phyloP scores from a whole-genome alignment of 176 grass and related monocot genomes.

The Phragmites australis region DNA sequence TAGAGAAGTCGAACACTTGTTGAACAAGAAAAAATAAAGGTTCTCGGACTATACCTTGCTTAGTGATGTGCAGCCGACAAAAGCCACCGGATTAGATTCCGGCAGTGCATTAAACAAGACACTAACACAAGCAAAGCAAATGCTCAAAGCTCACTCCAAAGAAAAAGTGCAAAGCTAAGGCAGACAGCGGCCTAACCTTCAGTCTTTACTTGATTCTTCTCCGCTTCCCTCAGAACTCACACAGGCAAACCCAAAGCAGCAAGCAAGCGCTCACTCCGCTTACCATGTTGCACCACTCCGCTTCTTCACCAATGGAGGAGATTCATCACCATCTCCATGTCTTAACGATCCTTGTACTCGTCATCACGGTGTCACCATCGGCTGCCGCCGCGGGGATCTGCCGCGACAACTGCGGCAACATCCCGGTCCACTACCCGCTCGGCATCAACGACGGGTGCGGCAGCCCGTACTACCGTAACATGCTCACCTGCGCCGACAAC shows the following conservation, averaged over 20 bases:
- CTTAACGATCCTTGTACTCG: conserved; percentile 1
- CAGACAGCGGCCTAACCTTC: not conserved
- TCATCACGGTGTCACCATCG: not conserved
- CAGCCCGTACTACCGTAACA: conserved; percentile 90
- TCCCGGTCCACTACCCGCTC: conserved; percentile 75
- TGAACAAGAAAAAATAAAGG: no score
- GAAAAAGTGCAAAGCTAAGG: conserved; percentile 24
- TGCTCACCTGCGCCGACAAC: conserved; percentile 70
- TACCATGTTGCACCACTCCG: not conserved
- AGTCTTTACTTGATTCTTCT: not conserved
- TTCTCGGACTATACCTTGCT: conserved; percentile 39
- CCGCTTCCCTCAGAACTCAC: not conserved
- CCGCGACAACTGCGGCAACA: conserved; percentile 65
- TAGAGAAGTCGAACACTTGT: no score
- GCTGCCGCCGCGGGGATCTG: conserved; percentile 43
- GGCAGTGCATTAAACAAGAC: conserved; percentile 22
- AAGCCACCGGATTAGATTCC: conserved; percentile 15
- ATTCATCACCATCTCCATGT: conserved; percentile 27
- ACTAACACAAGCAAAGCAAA: conserved; percentile 37
- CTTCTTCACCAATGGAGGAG: conserved; percentile 27
- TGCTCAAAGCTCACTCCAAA: conserved; percentile 32
- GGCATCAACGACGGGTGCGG: conserved; percentile 89
- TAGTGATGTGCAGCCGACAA: conserved; percentile 1
- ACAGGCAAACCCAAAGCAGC: not conserved
- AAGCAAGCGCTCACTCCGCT: not conserved